phyloP scores from a whole-genome alignment of 306 rosid species.

The Vicia faba region DNA sequence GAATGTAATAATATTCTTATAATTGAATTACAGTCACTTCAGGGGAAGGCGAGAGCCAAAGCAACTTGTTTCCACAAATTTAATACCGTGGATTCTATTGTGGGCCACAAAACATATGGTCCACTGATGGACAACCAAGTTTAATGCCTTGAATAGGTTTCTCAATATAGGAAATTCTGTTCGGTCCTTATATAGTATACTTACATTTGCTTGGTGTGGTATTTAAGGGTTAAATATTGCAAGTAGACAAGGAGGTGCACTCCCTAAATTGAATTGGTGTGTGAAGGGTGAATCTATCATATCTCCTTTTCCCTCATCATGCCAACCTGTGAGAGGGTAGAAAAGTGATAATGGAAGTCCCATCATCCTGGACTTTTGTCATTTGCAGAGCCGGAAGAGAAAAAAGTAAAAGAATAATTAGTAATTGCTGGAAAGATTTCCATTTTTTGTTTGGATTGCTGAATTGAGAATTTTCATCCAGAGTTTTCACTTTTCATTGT shows the following conservation, averaged over 20 bases:
- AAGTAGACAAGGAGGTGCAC: background rate
- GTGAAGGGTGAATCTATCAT: conserved; percentile 19
- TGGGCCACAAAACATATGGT: conserved; percentile 1
- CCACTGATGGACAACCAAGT: background rate
- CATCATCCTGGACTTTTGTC: background rate
- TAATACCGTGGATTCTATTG: conserved; percentile 1
- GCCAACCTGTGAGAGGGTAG: background rate
- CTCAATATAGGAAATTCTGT: background rate
- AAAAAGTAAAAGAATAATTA: background rate
- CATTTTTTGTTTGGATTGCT: conserved; percentile 5
- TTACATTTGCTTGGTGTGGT: conserved; percentile 14
- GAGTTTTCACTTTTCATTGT: background rate
- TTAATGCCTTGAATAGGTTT: conserved; percentile 5
- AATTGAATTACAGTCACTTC: conserved; percentile 18
- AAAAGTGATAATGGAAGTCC: background rate
- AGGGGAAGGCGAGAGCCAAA: conserved; percentile 23
- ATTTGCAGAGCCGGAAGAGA: background rate
- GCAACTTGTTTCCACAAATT: conserved; percentile 15
- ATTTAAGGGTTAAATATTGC: conserved; percentile 2
- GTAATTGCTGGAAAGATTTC: background rate
- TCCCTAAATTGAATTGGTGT: conserved; percentile 4
- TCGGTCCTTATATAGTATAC: background rate
- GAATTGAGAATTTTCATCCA: background rate
- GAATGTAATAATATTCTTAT: conserved; percentile 19
- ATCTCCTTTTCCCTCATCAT: background rate